Percentiles rank a stretch among this genome's conserved stretches.
Conservation (phyloP, 108 stramenopile genomes). For the Ochromonas danica region DNA sequence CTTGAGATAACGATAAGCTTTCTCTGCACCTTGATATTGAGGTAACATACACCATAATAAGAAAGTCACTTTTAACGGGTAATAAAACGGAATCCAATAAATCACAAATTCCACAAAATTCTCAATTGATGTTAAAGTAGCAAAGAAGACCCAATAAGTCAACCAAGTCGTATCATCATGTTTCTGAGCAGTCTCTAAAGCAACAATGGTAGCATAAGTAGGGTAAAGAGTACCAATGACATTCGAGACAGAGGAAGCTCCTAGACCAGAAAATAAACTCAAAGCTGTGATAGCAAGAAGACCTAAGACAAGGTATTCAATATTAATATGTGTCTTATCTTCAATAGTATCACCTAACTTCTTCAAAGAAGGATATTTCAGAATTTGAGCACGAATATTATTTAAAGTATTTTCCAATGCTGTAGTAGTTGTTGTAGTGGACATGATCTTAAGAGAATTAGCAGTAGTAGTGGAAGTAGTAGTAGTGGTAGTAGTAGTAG, state of each 20-base stretch:
- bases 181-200: not conserved
- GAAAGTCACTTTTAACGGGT: not conserved
- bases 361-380: not conserved
- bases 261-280: not conserved
- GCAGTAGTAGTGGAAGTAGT: no score
- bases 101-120: not conserved
- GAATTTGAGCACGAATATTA: not conserved
- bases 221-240: not conserved
- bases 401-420: no score
- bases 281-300: not conserved
- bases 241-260: not conserved
- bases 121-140: not conserved
- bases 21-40: not conserved
- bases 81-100: not conserved
- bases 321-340: not conserved
- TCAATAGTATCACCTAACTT: not conserved
- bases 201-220: not conserved
- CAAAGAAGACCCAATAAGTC: conserved; percentile 5
- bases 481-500: no score
- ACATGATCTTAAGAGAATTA: no score
- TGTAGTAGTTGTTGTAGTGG: no score
- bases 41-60: conserved; percentile 18
- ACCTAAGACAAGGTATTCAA: conserved; percentile 10
- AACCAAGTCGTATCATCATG: not conserved
- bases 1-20: not conserved